Evolutionary conservation across 495 filamentous ascomycete genomes (phyloP), one percentile per base, ranked within the genome.

Genomic region (Aspergillus taichungensis): DNA sequence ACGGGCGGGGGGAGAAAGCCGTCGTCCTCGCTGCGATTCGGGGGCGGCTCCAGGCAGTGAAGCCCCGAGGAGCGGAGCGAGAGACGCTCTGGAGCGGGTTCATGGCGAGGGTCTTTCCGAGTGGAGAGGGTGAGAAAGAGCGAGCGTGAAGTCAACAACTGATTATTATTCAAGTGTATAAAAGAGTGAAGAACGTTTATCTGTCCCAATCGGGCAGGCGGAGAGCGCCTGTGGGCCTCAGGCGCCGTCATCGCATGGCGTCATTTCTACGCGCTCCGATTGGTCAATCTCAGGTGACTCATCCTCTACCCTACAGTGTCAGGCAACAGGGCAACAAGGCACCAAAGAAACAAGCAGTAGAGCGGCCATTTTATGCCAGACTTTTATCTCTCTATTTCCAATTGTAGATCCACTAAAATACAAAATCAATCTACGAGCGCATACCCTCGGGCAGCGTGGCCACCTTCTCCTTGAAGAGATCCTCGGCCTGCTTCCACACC

Each of bases 401-500:
- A 4, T 2, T 24, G 18, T 24, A 24, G 1, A 4, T 24, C 18
- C 18, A 24, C 18, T 24, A 24, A 24, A 24, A 24, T 4, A 24
- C 18, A 24, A 24, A 24, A n/a, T n/a, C 4, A 24, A 24, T 24
- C 18, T 24, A 24, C 18, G 18, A 24, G 18, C 18, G 18, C 18
- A 24, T 24, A 24, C 18, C 18, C 18, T 24, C 18, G 18, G 87
- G 84, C 49, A 95, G 63, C 28, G 79, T 84, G 13, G 78, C 75
- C 33, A 90, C 87, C 75, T 94, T 94, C 56, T 88, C 79, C 39
- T 85, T 64, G 69, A 92, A 95, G 45, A 94, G 70, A 61, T 84
- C 78, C 73, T 94, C 81, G 7, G 89, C 90, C 34, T 83, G 75
- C 46, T 72, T 67, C 91, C 91, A 97, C 4, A 95, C 91, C 5